Base-by-base conservation (phyloP, 805 yeast genomes). In the Kuraishia ogatae region DNA sequence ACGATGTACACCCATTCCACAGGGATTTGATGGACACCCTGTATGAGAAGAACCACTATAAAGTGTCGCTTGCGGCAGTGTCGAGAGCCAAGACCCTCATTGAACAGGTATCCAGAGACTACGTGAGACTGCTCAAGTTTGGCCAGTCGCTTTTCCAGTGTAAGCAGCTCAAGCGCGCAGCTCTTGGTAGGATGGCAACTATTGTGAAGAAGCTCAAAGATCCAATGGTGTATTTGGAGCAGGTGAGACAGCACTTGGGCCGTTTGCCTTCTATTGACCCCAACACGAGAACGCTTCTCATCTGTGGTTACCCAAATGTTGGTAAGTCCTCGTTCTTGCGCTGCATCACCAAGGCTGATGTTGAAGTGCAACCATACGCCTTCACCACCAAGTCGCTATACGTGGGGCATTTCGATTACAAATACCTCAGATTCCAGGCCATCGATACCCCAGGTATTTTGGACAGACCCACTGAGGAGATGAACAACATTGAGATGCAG, bases 401-500 rank as follows among this genome's bases (percentile, higher is more conserved):
- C 66, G 99, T 94, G 57, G 99, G 99, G 62, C 99, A 94, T 76
- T 94, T 94, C 70, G 99, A 94, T 76, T 94, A 94, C 78, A 94
- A 94, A 76, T 96, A 94, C 72, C 78, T 94, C 67, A 81, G 99
- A 67, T 94, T 94, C 78, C 99, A 94, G 78, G 99, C 98, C 55
- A 94, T 94, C 68, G 99, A 94, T 74, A 94, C 99, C 46, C 99
- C 99, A 39, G 99, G 99, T 78, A 92, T 94, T 66, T 79, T 94
- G 70, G 99, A 94, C 74, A 85, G 98, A 72, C 99, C 99, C 58
- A 91, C 97, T 50, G 99, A 94, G 73, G 99, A 94, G 71, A 94
- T 94, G 99, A 94, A 94, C 79, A 94, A 94, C 74, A 94, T 94
- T 72, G 99, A 94, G 78, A 94, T 94, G 99, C 99, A 94, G 77